These are phyloP conservation scores for Phytophthora brassicae DNA, from an alignment of 352 stramenopile species.

Conservation along the genomic window DNA sequence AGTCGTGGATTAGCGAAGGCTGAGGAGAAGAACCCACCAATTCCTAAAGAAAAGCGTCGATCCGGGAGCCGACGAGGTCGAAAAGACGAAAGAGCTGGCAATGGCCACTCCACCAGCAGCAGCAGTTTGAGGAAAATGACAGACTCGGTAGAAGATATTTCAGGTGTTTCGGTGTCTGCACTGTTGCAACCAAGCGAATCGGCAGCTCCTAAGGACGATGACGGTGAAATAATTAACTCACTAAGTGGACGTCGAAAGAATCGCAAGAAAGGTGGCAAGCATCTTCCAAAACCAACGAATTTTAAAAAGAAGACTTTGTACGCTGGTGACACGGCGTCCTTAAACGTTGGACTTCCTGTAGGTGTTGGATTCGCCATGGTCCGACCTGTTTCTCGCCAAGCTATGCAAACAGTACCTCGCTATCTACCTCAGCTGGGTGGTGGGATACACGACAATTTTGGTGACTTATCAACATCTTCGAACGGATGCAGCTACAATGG, in stretches of 20 bases:
- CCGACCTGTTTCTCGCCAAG: constrained; percentile 48
- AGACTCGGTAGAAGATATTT: constrained; percentile 34
- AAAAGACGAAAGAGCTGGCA: constrained; percentile 37
- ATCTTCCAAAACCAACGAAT: constrained; percentile 41
- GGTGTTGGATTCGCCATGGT: constrained; percentile 37
- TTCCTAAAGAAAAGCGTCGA: constrained; percentile 43
- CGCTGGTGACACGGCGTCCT: constrained; percentile 6
- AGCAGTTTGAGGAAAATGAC: constrained; percentile 39
- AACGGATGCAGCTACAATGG: constrained; percentile 11
- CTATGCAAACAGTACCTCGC: constrained; percentile 37
- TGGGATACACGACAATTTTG: constrained; percentile 20
- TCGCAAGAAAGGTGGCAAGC: constrained; percentile 45
- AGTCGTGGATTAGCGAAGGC: constrained; percentile 44
- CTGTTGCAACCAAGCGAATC: constrained; percentile 27
- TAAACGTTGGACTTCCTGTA: constrained; percentile 21
- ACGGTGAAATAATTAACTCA: constrained; percentile 21
- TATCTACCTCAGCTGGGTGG: constrained; percentile 50
- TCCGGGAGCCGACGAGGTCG: constrained; percentile 40
- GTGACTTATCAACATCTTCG: constrained; percentile 22
- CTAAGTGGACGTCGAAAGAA: constrained; percentile 36
- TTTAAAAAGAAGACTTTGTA: constrained; percentile 41
- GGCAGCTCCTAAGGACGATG: constrained; percentile 46
- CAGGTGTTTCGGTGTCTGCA: constrained; percentile 7
- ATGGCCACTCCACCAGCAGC: constrained; percentile 37
- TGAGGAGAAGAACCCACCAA: constrained; percentile 43